Evolutionary conservation across 2,329 filamentous ascomycete genomes (phyloP).

Genomic region (Byssoonygena ceratinophila): DNA sequence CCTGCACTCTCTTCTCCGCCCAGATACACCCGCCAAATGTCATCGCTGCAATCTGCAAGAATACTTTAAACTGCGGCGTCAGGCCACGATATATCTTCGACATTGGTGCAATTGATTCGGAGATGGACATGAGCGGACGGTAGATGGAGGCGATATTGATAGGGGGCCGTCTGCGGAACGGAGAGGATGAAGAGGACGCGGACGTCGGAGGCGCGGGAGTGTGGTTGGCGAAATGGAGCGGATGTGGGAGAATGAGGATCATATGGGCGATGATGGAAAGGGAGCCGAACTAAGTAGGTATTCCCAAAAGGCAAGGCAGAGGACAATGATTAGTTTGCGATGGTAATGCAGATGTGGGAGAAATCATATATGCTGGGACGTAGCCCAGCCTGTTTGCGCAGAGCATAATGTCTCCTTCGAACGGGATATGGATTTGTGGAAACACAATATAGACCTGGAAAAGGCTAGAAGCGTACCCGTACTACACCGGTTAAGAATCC

Average conservation of each 20-base stretch:
- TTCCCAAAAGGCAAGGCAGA: background rate
- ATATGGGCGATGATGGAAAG: constrained; percentile 39
- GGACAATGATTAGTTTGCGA: background rate
- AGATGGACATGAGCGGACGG: constrained; percentile 40
- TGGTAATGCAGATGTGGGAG: background rate
- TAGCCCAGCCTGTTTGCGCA: too few species aligned
- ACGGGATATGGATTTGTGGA: too few species aligned
- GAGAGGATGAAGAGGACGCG: constrained; percentile 18
- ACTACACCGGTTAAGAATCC: constrained; percentile 37
- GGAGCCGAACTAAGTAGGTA: constrained; percentile 30
- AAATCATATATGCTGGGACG: too few species aligned
- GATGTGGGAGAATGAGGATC: constrained; percentile 35
- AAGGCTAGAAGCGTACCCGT: constrained; percentile 27
- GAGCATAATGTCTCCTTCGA: too few species aligned
- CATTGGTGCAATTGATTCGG: constrained; percentile 36
- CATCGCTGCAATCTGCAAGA: constrained; percentile 40
- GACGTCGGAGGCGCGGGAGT: constrained; percentile 23
- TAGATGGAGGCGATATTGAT: constrained; percentile 27
- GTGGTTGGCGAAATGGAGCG: constrained; percentile 31
- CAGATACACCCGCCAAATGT: constrained; percentile 41
- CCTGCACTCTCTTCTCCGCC: constrained; percentile 38
- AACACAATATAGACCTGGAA: too few species aligned
- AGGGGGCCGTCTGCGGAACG: constrained; percentile 24
- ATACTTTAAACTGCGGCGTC: constrained; percentile 42
- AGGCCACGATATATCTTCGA: constrained; percentile 38